Percentiles rank a stretch among this genome's conserved stretches.
These are phyloP conservation scores for Linaria vulgaris DNA, from an alignment of 257 asterid genomes.

Conservation along the genomic window DNA sequence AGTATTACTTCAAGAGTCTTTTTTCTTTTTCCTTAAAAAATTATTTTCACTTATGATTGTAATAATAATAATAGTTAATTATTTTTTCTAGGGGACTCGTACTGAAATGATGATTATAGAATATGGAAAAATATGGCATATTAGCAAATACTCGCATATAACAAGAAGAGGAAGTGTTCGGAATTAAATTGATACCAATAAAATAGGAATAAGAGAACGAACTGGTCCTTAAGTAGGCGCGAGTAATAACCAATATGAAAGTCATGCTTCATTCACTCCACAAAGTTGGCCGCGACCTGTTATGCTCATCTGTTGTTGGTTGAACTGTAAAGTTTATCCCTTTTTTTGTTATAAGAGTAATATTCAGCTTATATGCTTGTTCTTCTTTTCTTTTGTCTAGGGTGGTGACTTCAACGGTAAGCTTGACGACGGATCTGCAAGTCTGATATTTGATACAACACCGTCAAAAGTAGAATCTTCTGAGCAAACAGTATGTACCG, in stretches of 20 bases:
- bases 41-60: not conserved
- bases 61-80: no score
- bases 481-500: conserved; percentile 79
- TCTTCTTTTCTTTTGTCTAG: conserved; percentile 41
- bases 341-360: not conserved
- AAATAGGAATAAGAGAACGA: not conserved
- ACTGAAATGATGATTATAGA: conserved; percentile 17
- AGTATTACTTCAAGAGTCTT: not conserved
- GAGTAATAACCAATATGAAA: conserved; percentile 11
- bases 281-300: conserved; percentile 10
- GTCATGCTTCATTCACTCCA: conserved; percentile 17
- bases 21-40: not conserved
- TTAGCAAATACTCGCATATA: conserved; percentile 13
- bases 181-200: conserved; percentile 13
- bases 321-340: conserved; percentile 7
- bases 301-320: conserved; percentile 4
- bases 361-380: conserved; percentile 11
- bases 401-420: conserved; percentile 79
- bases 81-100: not conserved
- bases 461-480: conserved; percentile 94
- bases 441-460: conserved; percentile 74
- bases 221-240: conserved; percentile 1
- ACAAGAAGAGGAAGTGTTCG: not conserved
- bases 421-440: conserved; percentile 91
- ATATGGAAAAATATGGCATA: conserved; percentile 19